These are phyloP conservation scores for Globisporangium alternatum DNA, from an alignment of 352 stramenopile species.

Conservation along the genomic window DNA sequence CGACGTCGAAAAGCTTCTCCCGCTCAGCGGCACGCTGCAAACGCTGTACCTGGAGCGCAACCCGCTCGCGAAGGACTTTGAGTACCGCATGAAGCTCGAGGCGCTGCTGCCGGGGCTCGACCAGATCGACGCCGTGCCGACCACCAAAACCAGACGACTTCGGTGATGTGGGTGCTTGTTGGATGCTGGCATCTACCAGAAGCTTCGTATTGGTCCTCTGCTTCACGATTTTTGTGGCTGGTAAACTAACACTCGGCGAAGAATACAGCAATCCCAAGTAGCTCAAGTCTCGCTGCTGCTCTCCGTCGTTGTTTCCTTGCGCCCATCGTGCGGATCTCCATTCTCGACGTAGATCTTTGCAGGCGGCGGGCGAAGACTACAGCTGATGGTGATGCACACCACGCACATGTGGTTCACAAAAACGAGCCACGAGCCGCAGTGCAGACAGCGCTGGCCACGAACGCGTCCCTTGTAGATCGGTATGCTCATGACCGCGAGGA, in stretches of 20 bases:
- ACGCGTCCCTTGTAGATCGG: conserved; percentile 53
- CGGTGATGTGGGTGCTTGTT: conserved; percentile 9
- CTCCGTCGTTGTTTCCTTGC: conserved; percentile 15
- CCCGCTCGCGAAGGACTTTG: conserved; percentile 89
- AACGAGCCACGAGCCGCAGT: conserved; percentile 76
- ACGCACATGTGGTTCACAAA: conserved; percentile 43
- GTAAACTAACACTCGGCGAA: neutral
- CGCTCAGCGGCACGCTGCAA: conserved; percentile 75
- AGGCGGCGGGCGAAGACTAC: conserved; percentile 39
- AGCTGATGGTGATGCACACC: conserved; percentile 59
- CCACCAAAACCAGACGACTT: conserved; percentile 45
- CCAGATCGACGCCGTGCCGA: conserved; percentile 93
- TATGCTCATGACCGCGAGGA: conserved; percentile 31
- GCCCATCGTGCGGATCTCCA: conserved; percentile 23
- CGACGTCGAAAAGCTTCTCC: conserved; percentile 65
- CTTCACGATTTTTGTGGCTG: conserved; percentile 10
- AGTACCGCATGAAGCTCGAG: conserved; percentile 94
- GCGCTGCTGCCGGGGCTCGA: conserved; percentile 87
- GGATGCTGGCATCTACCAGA: neutral
- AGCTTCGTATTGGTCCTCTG: neutral
- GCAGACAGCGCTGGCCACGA: conserved; percentile 46
- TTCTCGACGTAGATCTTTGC: conserved; percentile 58
- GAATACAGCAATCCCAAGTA: neutral
- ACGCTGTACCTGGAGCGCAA: conserved; percentile 97
- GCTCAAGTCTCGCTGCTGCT: conserved; percentile 7